Percentiles rank a stretch among this genome's conserved stretches.
Conservation (phyloP, 257 asterid species). For the Cruciata laevipes region DNA sequence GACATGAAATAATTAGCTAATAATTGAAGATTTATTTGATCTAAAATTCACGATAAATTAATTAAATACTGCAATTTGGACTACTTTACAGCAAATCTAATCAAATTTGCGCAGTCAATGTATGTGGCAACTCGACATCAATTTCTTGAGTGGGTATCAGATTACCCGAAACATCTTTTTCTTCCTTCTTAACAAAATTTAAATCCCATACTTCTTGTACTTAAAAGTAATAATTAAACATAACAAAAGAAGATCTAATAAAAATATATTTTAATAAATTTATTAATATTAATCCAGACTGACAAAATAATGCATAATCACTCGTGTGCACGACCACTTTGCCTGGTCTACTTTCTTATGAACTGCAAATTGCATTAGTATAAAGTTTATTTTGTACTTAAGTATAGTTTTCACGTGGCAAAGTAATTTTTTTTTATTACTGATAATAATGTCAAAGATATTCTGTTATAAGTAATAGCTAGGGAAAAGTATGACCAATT, state of each 20-base stretch:
- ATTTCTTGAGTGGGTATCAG: slow-evolving; percentile 12
- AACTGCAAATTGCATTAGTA: not conserved
- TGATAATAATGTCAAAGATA: slow-evolving; percentile 2
- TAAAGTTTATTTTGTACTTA: not conserved
- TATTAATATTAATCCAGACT: not conserved
- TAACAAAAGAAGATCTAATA: not conserved
- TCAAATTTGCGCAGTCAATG: not conserved
- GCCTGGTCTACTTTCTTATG: slow-evolving; percentile 16
- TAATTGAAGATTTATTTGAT: slow-evolving; percentile 6
- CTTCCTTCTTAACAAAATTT: not conserved
- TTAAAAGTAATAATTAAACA: not conserved
- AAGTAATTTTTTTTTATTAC: not conserved
- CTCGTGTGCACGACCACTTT: slow-evolving; percentile 48
- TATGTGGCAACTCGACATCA: slow-evolving; percentile 11
- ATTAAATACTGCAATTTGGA: not conserved
- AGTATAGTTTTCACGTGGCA: slow-evolving; percentile 32
- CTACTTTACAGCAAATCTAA: not conserved
- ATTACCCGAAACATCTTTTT: not conserved
- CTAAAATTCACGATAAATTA: not conserved
- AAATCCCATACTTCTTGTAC: not conserved
- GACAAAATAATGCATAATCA: slow-evolving; percentile 17
- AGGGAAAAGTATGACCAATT: not conserved
- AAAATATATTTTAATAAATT: not conserved
- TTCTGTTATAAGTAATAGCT: too few species aligned
- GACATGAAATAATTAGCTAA: not conserved